These are phyloP conservation scores for Saccharomycopsis sp. DNA, from an alignment of 805 yeast genomes.

Conservation along the genomic window DNA sequence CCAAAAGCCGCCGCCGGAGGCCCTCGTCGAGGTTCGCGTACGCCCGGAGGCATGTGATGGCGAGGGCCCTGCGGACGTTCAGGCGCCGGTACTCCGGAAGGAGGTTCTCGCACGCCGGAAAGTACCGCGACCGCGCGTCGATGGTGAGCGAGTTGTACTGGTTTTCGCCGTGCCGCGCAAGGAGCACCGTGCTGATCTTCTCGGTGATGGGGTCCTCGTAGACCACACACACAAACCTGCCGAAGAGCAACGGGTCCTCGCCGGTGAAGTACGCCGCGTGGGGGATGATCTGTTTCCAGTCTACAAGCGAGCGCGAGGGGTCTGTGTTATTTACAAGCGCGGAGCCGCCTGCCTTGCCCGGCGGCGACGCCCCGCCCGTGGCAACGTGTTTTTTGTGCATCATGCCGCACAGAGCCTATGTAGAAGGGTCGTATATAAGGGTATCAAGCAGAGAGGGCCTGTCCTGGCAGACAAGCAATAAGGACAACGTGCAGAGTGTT, in stretches of 20 bases:
- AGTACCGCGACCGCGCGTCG: conserved; percentile 56
- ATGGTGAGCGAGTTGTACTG: conserved; percentile 53
- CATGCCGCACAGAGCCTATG: too few species aligned
- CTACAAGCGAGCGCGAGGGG: conserved; percentile 22
- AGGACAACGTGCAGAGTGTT: too few species aligned
- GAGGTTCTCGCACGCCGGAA: conserved; percentile 72
- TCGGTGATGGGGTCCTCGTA: conserved; percentile 41
- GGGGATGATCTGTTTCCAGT: conserved; percentile 40
- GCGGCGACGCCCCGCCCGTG: too few species aligned
- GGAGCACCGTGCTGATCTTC: conserved; percentile 45
- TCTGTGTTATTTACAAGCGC: conserved; percentile 21
- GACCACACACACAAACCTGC: conserved; percentile 41
- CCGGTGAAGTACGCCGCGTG: conserved; percentile 49
- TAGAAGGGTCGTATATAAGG: too few species aligned
- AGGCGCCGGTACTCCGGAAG: conserved; percentile 40
- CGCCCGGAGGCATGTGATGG: conserved; percentile 63
- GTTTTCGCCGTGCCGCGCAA: conserved; percentile 63
- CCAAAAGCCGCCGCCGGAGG: conserved; percentile 20
- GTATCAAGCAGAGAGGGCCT: too few species aligned
- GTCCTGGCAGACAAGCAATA: too few species aligned
- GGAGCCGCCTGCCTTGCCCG: too few species aligned
- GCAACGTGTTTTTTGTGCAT: too few species aligned
- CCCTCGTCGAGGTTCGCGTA: conserved; percentile 47
- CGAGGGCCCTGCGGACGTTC: conserved; percentile 66
- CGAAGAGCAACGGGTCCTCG: conserved; percentile 40